A percentile compares a stretch with the other conserved stretches of the same genome.
Conservation (phyloP, 352 stramenopile genomes). For the Pythium phragmiticola region DNA sequence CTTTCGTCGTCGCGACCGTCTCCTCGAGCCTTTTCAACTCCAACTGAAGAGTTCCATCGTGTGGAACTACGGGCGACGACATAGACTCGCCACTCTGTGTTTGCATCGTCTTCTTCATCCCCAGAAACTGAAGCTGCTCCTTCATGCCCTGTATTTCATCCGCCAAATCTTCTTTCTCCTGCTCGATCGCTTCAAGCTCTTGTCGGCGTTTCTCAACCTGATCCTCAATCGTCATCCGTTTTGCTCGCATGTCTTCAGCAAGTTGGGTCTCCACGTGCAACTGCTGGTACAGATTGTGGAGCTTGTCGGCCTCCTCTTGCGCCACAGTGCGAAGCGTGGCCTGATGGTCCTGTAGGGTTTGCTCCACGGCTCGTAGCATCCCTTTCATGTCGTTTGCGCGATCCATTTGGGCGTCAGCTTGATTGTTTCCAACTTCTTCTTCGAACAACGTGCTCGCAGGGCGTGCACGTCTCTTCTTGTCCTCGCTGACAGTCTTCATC, state of each 20-base stretch:
- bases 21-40: constrained; percentile 46
- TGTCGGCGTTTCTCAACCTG: constrained; percentile 30
- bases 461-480: not conserved
- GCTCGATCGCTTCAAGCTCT: constrained; percentile 37
- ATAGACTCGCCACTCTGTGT: constrained; percentile 14
- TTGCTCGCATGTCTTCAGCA: constrained; percentile 41
- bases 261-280: constrained; percentile 49
- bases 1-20: constrained; percentile 42
- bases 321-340: constrained; percentile 46
- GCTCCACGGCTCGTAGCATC: constrained; percentile 53
- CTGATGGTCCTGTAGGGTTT: constrained; percentile 47
- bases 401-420: not conserved
- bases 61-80: not conserved
- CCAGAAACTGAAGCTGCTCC: constrained; percentile 55
- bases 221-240: constrained; percentile 30
- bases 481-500: not conserved
- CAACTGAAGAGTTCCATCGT: constrained; percentile 22
- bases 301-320: constrained; percentile 40
- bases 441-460: constrained; percentile 2
- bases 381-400: constrained; percentile 28
- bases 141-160: constrained; percentile 44
- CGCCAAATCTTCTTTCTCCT: constrained; percentile 37
- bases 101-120: constrained; percentile 45
- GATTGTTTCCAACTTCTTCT: constrained; percentile 9
- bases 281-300: constrained; percentile 55